Evolutionary conservation across 176 grass and related monocot genomes (phyloP), one percentile per base, ranked within the genome.

Genomic region (Dactylis glomerata): DNA sequence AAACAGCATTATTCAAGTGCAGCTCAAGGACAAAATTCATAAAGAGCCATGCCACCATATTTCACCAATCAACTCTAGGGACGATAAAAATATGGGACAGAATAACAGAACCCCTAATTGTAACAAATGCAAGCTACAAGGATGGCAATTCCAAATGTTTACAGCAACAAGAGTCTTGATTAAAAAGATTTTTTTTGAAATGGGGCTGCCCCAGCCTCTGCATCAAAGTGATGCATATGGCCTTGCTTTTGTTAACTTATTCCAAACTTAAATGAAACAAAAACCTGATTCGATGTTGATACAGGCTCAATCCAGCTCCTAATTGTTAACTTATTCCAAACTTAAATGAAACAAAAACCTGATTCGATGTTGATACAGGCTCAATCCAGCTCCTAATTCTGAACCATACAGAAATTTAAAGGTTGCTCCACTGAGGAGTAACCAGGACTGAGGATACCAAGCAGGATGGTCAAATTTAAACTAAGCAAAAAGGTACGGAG

Each of bases 401-500:
- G 17, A 28, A 54, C n/a, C 30, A 59, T 57, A 55, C 17, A 22
- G 9, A n/a, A 76, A 49, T 75, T 55, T 68, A 75, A 83, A 0
- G 27, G 46, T 81, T 80, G 46, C 42, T 75, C 41, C 5, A 12
- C 46, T 67, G 55, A 75, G 57, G 27, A 28, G 58, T 30, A 74
- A 38, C 24, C 19, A 66, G 33, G 45, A 82, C 8, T 17, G 3
- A 46, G 8, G 46, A 20, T 68, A 22, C 19, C 38, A 20, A 76
- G 17, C 38, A 54, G 36, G 58, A 22, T 34, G 79, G 46, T 76
- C 45, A 20, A 75, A 68, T 24, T 57, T n/a, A n/a, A 71, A 87
- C 61, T 55, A 46, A 34, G 52, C 32, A 36, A 34, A 49, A 77
- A 12, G n/a, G n/a, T n/a, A n/a, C n/a, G n/a, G n/a, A 51, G 9